Conservation (phyloP, 148 eudicot genomes). For the Salicornia ramosissima region DNA sequence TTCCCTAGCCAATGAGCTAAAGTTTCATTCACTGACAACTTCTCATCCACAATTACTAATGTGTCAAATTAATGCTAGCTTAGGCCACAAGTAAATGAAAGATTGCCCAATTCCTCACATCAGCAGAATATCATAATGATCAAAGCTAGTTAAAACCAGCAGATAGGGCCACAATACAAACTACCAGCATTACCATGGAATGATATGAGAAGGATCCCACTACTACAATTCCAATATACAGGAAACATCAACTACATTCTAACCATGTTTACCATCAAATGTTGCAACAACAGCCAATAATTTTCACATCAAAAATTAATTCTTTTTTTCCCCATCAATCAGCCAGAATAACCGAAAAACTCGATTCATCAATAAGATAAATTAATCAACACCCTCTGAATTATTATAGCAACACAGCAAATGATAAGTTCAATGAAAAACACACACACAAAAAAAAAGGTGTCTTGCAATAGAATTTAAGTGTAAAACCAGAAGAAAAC, state of each 20-base stretch:
- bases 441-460: neutral
- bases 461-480: neutral
- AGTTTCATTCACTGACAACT: neutral
- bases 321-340: neutral
- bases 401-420: too few species aligned
- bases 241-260: neutral
- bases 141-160: neutral
- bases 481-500: slow-evolving; percentile 26
- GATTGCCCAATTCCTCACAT: neutral
- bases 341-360: neutral
- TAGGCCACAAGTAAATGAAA: neutral
- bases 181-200: slow-evolving; percentile 1
- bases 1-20: neutral
- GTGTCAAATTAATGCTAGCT: neutral
- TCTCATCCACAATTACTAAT: neutral
- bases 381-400: too few species aligned
- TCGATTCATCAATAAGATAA: neutral
- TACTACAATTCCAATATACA: neutral
- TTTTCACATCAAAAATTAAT: neutral
- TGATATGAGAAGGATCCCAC: neutral
- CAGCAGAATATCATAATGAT: neutral
- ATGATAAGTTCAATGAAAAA: neutral
- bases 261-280: neutral
- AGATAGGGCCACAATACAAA: neutral
- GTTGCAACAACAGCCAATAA: neutral